phyloP scores from a whole-genome alignment of 2,329 filamentous ascomycete genomes.

The Ceratocystis albifundus region DNA sequence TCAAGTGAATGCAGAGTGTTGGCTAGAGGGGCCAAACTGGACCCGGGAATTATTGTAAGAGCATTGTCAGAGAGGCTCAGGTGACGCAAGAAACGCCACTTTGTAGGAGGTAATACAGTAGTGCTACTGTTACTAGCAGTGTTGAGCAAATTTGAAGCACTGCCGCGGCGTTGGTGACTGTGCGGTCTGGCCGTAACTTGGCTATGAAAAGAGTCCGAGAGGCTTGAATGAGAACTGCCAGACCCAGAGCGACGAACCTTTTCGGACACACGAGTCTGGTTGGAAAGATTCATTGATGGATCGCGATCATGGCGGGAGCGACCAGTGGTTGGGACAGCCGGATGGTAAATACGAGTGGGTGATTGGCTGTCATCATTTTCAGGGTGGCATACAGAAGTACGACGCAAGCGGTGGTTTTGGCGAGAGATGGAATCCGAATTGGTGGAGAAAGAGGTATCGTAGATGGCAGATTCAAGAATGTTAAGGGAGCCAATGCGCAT shows the following conservation, averaged over 20 bases:
- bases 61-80: slow-evolving; percentile 86
- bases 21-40: slow-evolving; percentile 68
- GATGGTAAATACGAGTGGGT: slow-evolving; percentile 16
- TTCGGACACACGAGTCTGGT: slow-evolving; percentile 54
- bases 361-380: slow-evolving; percentile 37
- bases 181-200: slow-evolving; percentile 26
- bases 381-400: slow-evolving; percentile 37
- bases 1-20: slow-evolving; percentile 87
- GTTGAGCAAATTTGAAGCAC: slow-evolving; percentile 64
- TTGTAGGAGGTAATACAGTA: slow-evolving; percentile 59
- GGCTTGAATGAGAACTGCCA: slow-evolving; percentile 78
- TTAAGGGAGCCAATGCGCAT: slow-evolving; percentile 49
- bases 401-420: slow-evolving; percentile 29
- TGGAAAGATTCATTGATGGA: slow-evolving; percentile 60
- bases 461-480: slow-evolving; percentile 40
- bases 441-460: slow-evolving; percentile 31
- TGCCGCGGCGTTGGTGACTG: slow-evolving; percentile 51
- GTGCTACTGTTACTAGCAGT: slow-evolving; percentile 35
- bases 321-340: neutral
- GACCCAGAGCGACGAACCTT: slow-evolving; percentile 80
- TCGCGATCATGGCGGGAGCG: slow-evolving; percentile 27
- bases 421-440: slow-evolving; percentile 26
- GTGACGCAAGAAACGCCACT: slow-evolving; percentile 92
- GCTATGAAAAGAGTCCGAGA: slow-evolving; percentile 43
- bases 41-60: slow-evolving; percentile 63